phyloP scores from a whole-genome alignment of 257 asterid species.

The Euphrasia confusa region DNA sequence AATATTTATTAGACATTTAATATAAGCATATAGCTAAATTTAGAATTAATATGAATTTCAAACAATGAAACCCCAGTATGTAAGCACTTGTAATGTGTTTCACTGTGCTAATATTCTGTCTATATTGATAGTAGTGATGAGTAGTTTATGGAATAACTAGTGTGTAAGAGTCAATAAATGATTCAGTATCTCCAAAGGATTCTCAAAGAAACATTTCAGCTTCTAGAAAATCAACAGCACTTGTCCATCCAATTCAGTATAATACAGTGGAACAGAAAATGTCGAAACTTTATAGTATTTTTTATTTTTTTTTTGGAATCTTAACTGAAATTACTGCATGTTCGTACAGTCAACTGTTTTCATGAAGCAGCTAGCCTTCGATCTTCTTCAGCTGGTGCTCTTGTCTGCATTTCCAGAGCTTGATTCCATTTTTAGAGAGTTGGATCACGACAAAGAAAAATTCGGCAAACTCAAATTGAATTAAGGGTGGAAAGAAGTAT shows the following conservation, averaged over 20 bases:
- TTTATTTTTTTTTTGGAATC: constrained; percentile 18
- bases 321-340: constrained; percentile 18
- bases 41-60: background rate
- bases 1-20: background rate
- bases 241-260: background rate
- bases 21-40: background rate
- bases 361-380: constrained; percentile 78
- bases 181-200: background rate
- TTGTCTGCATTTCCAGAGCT: constrained; percentile 87
- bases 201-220: background rate
- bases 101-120: no score
- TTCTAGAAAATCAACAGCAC: background rate
- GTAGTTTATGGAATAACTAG: background rate
- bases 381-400: constrained; percentile 72
- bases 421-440: constrained; percentile 50
- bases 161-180: background rate
- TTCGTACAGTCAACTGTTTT: constrained; percentile 66
- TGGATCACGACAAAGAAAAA: constrained; percentile 59
- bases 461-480: constrained; percentile 48
- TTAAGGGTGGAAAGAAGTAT: constrained; percentile 13
- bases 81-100: no score
- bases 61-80: background rate
- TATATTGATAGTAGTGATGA: background rate
- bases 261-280: background rate
- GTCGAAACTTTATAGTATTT: no score